Evolutionary conservation across 176 grass and related monocot genomes (phyloP), one percentile per base, ranked within the genome.

Genomic region (Panicum miliaceum): DNA sequence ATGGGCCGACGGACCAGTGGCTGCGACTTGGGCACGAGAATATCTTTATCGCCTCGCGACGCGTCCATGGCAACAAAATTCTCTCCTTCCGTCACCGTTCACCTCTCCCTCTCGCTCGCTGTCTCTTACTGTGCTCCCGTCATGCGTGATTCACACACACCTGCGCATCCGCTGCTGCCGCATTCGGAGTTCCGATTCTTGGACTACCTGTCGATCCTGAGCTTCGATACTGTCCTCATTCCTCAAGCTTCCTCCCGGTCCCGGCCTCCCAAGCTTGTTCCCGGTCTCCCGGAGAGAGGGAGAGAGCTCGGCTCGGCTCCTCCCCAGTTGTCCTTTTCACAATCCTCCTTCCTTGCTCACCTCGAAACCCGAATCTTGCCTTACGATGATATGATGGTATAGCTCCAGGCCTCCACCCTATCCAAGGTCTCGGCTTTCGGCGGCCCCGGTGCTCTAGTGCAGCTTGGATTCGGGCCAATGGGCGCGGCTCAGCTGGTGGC

Each of bases 381-480:
- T 34, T 52, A 3, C 68, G 42, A 45, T 4, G 40, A 70, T 26
- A 46, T 23, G 37, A 68, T 2, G 23, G 22, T 57, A 57, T 57
- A 58, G 22, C 56, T 23, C 22, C 50, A 53, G 50, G 50, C 50
- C 69, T 50, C 69, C 69, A 48, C 69, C 69, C 43, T 14, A 19
- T 51, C 26, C 50, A 51, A 51, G 60, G 73, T 29, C 23, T 41
- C 27, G 4, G 29, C 40, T 43, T 71, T 45, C 18, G 74, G 63
- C 74, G 29, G 32, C n/a, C 22, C 37, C 53, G 8, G 71, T 23
- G 73, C 73, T 79, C 65, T 86, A 82, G 72, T 12, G 52, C 45
- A n/a, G 61, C 61, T 65, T 76, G 20, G 42, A 20, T 3, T 52
- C 46, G 16, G 20, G 56, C 11, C 19, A 82, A 90, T 90, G 89